Evolutionary conservation across 116 monocot species (phyloP).

Genomic region (Dioscorea cayenensis): DNA sequence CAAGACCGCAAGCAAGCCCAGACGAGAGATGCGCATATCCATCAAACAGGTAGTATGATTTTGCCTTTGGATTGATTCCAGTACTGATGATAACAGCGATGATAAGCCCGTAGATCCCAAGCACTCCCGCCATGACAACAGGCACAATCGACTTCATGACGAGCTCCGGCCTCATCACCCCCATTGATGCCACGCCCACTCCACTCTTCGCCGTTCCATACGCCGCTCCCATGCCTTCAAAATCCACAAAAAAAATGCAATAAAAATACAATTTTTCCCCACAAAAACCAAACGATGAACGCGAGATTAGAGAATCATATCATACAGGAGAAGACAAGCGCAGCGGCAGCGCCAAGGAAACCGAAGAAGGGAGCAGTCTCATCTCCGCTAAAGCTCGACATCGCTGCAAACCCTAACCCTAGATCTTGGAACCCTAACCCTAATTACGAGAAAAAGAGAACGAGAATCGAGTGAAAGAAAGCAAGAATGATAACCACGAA

Average conservation of each 20-base stretch:
- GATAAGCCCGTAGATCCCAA: conserved; percentile 59
- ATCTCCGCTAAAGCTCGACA: conserved; percentile 76
- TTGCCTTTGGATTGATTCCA: conserved; percentile 65
- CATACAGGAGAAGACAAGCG: conserved; percentile 93
- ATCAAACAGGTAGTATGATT: conserved; percentile 63
- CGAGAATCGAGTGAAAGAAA: neutral
- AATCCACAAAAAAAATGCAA: neutral
- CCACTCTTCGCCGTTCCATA: conserved; percentile 56
- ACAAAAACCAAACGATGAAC: neutral
- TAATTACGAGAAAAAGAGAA: neutral
- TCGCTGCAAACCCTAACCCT: conserved; percentile 7
- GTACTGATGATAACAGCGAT: conserved; percentile 57
- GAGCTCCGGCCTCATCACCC: conserved; percentile 84
- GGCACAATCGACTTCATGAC: conserved; percentile 91
- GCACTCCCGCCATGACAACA: conserved; percentile 84
- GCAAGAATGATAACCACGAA: neutral
- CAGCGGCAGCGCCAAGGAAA: conserved; percentile 96
- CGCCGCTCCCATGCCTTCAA: conserved; percentile 58
- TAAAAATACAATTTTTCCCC: neutral
- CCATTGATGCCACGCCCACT: conserved; percentile 79
- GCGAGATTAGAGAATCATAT: neutral
- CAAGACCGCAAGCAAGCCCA: conserved; percentile 49
- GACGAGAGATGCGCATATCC: conserved; percentile 70
- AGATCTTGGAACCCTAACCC: conserved; percentile 7
- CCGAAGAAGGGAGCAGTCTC: conserved; percentile 98